Evolutionary conservation across 192 early-diverging fungal genomes (phyloP).

Genomic region (Coemansia sp.): DNA sequence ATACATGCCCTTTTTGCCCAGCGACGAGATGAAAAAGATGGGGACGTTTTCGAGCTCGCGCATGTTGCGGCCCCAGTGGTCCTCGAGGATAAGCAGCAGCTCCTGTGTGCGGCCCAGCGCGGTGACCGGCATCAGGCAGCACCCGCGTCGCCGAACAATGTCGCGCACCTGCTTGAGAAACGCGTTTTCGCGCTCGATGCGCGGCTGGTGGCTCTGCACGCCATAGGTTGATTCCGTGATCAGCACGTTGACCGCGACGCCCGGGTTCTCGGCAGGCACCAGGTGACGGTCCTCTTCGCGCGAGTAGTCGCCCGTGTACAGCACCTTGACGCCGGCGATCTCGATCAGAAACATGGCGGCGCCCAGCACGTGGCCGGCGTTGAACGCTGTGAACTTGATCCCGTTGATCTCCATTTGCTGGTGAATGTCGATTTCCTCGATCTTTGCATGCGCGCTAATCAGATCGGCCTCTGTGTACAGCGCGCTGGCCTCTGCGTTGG

Average conservation of each 20-base stretch:
- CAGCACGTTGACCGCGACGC: slow-evolving; percentile 80
- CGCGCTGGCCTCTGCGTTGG: slow-evolving; percentile 64
- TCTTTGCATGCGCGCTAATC: slow-evolving; percentile 73
- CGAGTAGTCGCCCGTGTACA: slow-evolving; percentile 99
- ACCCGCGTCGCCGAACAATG: slow-evolving; percentile 79
- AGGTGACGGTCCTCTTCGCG: slow-evolving; percentile 98
- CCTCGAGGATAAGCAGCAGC: slow-evolving; percentile 92
- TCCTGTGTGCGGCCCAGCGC: slow-evolving; percentile 98
- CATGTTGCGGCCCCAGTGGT: slow-evolving; percentile 91
- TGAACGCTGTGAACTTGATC: slow-evolving; percentile 90
- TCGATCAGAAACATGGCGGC: slow-evolving; percentile 97
- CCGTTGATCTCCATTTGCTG: slow-evolving; percentile 95
- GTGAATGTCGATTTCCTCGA: slow-evolving; percentile 95
- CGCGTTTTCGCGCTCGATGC: slow-evolving; percentile 84
- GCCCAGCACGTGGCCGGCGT: slow-evolving; percentile 97
- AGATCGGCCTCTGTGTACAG: slow-evolving; percentile 91
- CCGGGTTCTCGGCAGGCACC: slow-evolving; percentile 92
- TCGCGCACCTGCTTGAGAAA: slow-evolving; percentile 85
- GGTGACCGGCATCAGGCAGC: slow-evolving; percentile 94
- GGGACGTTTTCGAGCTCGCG: slow-evolving; percentile 82
- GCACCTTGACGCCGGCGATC: slow-evolving; percentile 81
- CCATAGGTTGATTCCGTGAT: slow-evolving; percentile 97
- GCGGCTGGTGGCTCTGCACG: slow-evolving; percentile 92
- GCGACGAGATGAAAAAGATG: slow-evolving; percentile 89
- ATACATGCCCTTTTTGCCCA: slow-evolving; percentile 97